A percentile compares a stretch with the other conserved stretches of the same genome.
Conservation (phyloP, 495 filamentous ascomycete species). For the Neurospora sublineolata region DNA sequence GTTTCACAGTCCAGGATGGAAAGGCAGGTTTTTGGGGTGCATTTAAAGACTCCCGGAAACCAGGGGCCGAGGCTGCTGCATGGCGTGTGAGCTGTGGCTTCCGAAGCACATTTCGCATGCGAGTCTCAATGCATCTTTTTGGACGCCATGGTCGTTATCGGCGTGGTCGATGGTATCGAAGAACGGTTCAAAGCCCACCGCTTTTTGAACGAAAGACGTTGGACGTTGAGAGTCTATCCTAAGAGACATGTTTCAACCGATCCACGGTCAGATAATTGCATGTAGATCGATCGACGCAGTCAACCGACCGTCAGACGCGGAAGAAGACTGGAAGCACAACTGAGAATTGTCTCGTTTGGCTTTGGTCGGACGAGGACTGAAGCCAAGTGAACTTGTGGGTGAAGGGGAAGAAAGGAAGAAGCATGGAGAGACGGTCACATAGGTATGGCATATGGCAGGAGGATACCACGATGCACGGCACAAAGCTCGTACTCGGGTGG, state of each 20-base stretch:
- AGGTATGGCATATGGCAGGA: background rate
- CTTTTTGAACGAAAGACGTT: background rate
- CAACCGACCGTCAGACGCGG: background rate
- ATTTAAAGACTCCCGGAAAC: background rate
- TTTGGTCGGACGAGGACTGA: background rate
- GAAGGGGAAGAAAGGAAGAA: background rate
- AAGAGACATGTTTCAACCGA: background rate
- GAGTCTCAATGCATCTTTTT: background rate
- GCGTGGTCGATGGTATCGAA: background rate
- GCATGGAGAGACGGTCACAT: background rate
- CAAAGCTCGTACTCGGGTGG: background rate
- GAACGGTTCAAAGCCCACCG: background rate
- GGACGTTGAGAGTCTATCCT: background rate
- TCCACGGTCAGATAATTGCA: background rate
- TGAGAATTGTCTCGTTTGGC: background rate
- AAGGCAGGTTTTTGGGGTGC: background rate
- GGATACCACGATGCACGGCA: background rate
- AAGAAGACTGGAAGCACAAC: background rate
- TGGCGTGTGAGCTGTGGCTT: background rate
- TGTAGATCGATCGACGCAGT: background rate
- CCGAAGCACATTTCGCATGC: background rate
- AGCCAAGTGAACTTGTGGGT: background rate
- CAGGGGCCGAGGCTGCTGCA: background rate
- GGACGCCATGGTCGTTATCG: background rate
- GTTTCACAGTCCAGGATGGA: background rate